Evolutionary conservation across 768 basidiomycete species (phyloP).

Genomic region (Tricholoma terreum): DNA sequence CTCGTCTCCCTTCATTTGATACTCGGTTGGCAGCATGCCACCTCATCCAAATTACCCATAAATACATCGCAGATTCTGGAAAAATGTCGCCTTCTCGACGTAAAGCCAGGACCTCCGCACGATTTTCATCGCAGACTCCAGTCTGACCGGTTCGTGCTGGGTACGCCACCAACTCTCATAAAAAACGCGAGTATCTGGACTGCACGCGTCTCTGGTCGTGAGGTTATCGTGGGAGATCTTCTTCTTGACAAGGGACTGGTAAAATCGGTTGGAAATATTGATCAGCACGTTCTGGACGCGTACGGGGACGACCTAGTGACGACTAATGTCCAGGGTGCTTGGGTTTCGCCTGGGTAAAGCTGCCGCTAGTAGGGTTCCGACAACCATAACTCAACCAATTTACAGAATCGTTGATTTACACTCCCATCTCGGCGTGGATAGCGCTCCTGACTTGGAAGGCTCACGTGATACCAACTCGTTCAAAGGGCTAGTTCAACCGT

Average conservation of each 20-base stretch:
- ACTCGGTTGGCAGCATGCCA: conserved; percentile 17
- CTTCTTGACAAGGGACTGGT: conserved; percentile 65
- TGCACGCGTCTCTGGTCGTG: conserved; percentile 53
- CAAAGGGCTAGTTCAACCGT: conserved; percentile 49
- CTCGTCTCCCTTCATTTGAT: conserved; percentile 23
- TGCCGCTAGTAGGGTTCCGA: background rate
- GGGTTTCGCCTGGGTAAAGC: conserved; percentile 47
- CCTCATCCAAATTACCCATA: conserved; percentile 27
- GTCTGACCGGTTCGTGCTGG: conserved; percentile 62
- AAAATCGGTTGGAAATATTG: conserved; percentile 45
- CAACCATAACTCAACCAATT: background rate
- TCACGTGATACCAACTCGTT: conserved; percentile 54
- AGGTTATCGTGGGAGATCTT: conserved; percentile 56
- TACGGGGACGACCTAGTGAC: conserved; percentile 25
- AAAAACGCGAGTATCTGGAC: conserved; percentile 83
- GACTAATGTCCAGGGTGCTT: conserved; percentile 60
- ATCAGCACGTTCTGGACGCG: conserved; percentile 20
- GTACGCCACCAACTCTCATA: conserved; percentile 62
- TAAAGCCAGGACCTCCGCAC: conserved; percentile 43
- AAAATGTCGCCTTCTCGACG: conserved; percentile 47
- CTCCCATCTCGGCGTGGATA: conserved; percentile 39
- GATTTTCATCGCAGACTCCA: conserved; percentile 36
- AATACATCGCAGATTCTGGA: conserved; percentile 43
- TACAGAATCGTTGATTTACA: conserved; percentile 46
- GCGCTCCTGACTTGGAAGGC: conserved; percentile 33